A percentile compares a stretch with the other conserved stretches of the same genome.
phyloP scores from a whole-genome alignment of 805 yeast genomes.

The Kodamaea fukazawae region DNA sequence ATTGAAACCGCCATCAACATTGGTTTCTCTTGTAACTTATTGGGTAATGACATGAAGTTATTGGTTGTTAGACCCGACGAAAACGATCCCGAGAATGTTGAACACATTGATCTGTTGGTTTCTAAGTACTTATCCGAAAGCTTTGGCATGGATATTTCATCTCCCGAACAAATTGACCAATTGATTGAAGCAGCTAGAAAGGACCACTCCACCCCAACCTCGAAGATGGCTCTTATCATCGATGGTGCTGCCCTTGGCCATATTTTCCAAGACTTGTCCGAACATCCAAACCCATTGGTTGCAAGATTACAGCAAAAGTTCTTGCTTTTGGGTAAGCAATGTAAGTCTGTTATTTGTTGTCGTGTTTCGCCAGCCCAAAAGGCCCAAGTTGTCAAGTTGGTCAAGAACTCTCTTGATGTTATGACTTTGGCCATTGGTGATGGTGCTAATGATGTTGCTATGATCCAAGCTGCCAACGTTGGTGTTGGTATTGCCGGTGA shows the following conservation, averaged over 20 bases:
- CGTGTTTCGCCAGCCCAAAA: slow-evolving; percentile 88
- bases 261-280: slow-evolving; percentile 41
- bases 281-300: slow-evolving; percentile 32
- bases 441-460: slow-evolving; percentile 87
- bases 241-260: slow-evolving; percentile 75
- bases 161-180: slow-evolving; percentile 23
- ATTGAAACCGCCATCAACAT: slow-evolving; percentile 88
- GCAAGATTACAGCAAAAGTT: slow-evolving; percentile 43
- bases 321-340: slow-evolving; percentile 69
- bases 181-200: slow-evolving; percentile 48
- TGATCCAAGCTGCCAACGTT: slow-evolving; percentile 85
- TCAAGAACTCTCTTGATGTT: slow-evolving; percentile 69
- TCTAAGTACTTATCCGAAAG: slow-evolving; percentile 47
- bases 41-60: slow-evolving; percentile 74
- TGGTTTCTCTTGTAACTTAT: slow-evolving; percentile 79
- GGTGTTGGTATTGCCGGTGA: slow-evolving; percentile 92
- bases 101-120: slow-evolving; percentile 37
- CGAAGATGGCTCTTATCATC: slow-evolving; percentile 65
- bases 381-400: slow-evolving; percentile 77
- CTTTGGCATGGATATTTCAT: slow-evolving; percentile 43
- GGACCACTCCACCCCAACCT: slow-evolving; percentile 65
- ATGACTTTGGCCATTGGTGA: slow-evolving; percentile 89
- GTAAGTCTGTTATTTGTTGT: slow-evolving; percentile 80
- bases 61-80: slow-evolving; percentile 56
- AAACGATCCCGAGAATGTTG: slow-evolving; percentile 35